Evolutionary conservation across 1,284 basidiomycete species (phyloP), one percentile per base, ranked within the genome.

Genomic region (Trametes versicolor): DNA sequence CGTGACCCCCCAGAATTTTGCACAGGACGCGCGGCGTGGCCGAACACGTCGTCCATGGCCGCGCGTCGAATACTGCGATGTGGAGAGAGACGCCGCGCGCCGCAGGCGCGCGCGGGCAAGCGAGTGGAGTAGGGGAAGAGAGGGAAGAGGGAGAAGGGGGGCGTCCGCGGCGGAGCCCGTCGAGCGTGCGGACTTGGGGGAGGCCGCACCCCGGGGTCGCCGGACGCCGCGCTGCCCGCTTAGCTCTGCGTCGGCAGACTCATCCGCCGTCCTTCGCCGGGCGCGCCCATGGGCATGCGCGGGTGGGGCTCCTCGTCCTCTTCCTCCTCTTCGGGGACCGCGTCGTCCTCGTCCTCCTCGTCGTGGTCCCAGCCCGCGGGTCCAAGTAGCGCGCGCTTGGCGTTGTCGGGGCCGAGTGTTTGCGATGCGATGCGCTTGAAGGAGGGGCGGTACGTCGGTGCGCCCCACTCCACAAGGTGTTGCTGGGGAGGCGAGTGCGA

Each of bases 401-500:
- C 69, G 67, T 81, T 82, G 34, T 80, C 78, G 4, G 90, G 88
- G 1, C 82, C 90, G 6, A 93, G 76, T 8, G 89, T 89, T 77
- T 90, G 88, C 51, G 88, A 90, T 1, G 91, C 85, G 36, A 91
- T 75, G 29, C 91, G 81, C 79, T 93, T 93, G 74, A 91, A 92
- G 32, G 85, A 82, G 15, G 91, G 91, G 2, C 90, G 77, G 47
- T 79, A 71, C 15, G 72, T 71, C 58, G 69, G 75, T 53, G 69
- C 75, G 36, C 73, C 71, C 43, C 57, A 56, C 77, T 75, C 50
- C 73, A 77, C 50, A 39, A 25, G 59, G 68, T 21, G 60, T 47
- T 62, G 60, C 25, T 55, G 53, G 2, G 59, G 69, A 56, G 68
- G 66, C 51, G 66, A 71, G 2, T 76, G 60, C 5, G 55, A 27